These are phyloP conservation scores for Penicillium olsonii DNA, from an alignment of 2,329 filamentous ascomycete genomes.

Conservation along the genomic window DNA sequence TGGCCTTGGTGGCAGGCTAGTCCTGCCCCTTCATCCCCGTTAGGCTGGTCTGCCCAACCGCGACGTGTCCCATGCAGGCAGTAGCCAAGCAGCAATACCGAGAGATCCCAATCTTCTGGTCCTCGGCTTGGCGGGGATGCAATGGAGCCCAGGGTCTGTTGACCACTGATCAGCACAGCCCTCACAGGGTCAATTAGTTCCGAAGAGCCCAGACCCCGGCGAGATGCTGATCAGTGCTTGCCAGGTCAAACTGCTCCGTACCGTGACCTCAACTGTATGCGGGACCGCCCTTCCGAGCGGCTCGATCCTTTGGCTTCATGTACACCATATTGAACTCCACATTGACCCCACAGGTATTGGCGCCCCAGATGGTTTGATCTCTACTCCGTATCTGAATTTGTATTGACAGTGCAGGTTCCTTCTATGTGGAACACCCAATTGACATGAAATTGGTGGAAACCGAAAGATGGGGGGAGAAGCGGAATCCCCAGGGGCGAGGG, in stretches of 20 bases:
- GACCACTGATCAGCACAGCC: constrained; percentile 33
- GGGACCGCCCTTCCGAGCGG: constrained; percentile 20
- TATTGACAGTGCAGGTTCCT: background rate
- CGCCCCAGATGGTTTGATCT: background rate
- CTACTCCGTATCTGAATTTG: background rate
- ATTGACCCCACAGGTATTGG: constrained; percentile 12
- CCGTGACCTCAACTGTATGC: constrained; percentile 14
- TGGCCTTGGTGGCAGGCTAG: constrained; percentile 20
- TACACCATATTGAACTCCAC: constrained; percentile 19
- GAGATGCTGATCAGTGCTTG: constrained; percentile 5
- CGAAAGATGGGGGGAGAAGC: background rate
- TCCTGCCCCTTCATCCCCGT: constrained; percentile 20
- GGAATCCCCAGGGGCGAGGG: constrained; percentile 1
- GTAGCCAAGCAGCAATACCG: constrained; percentile 14
- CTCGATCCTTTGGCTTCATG: constrained; percentile 17
- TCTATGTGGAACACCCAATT: background rate
- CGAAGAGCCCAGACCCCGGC: constrained; percentile 1
- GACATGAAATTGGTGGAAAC: background rate
- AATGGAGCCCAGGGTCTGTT: constrained; percentile 31
- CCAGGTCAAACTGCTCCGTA: constrained; percentile 2
- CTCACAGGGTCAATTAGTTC: constrained; percentile 13
- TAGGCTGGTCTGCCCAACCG: constrained; percentile 23
- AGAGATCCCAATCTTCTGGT: constrained; percentile 37
- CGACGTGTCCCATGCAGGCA: constrained; percentile 17
- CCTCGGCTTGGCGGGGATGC: constrained; percentile 35